Evolutionary conservation across 2,329 filamentous ascomycete genomes (phyloP).

Genomic region (Xenosphaeropsis pyriputrescens): DNA sequence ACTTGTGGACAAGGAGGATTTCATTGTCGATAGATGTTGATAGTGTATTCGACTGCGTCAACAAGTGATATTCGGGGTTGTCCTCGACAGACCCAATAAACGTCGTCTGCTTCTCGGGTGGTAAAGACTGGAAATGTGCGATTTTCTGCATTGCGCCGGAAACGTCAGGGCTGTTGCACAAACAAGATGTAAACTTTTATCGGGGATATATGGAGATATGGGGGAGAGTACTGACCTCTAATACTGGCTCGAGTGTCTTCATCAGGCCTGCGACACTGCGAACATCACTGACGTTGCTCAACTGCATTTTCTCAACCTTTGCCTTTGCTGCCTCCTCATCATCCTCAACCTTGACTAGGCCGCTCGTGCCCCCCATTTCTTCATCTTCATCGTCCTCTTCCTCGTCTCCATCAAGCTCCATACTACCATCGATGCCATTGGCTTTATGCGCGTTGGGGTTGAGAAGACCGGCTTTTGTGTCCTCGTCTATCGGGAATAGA

Average conservation of each 20-base stretch:
- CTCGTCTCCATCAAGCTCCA: constrained; percentile 47
- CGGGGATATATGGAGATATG: constrained; percentile 16
- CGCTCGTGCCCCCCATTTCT: constrained; percentile 28
- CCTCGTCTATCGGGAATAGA: constrained; percentile 25
- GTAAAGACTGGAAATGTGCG: constrained; percentile 55
- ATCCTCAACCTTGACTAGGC: constrained; percentile 33
- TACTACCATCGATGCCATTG: constrained; percentile 23
- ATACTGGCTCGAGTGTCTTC: constrained; percentile 64
- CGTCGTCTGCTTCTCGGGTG: constrained; percentile 45
- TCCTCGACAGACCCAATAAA: constrained; percentile 77
- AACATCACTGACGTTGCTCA: constrained; percentile 61
- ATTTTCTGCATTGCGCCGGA: constrained; percentile 57
- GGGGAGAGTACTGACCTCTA: constrained; percentile 52
- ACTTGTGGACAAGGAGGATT: constrained; percentile 88
- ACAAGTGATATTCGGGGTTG: constrained; percentile 77
- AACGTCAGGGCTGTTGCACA: constrained; percentile 54
- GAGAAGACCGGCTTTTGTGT: constrained; percentile 20
- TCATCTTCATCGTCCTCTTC: constrained; percentile 46
- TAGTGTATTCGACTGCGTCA: constrained; percentile 78
- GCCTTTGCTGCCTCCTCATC: constrained; percentile 59
- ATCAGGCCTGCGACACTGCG: constrained; percentile 68
- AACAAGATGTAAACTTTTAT: constrained; percentile 46
- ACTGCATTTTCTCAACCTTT: constrained; percentile 70
- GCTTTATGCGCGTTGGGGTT: constrained; percentile 16
- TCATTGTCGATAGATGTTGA: constrained; percentile 91